Percentiles rank a stretch among this genome's conserved stretches.
Evolutionary conservation across 805 yeast species (phyloP).

Genomic region (Pichia nakasei): DNA sequence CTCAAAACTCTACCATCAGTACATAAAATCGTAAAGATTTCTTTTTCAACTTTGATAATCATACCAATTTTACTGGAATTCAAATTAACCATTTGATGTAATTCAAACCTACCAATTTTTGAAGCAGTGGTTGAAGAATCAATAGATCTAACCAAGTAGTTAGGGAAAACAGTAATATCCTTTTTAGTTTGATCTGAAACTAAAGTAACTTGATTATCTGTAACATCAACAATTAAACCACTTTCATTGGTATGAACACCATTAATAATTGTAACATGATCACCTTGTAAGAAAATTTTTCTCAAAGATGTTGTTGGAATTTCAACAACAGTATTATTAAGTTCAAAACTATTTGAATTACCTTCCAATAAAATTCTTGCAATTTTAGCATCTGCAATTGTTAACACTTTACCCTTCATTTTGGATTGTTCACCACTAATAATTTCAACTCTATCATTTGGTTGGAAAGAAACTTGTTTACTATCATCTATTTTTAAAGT

Average conservation of each 20-base stretch:
- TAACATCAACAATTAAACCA: slow-evolving; percentile 80
- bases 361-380: slow-evolving; percentile 43
- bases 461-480: slow-evolving; percentile 60
- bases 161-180: slow-evolving; percentile 88
- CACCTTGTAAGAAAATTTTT: slow-evolving; percentile 84
- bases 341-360: slow-evolving; percentile 43
- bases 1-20: slow-evolving; percentile 71
- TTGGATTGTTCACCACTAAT: slow-evolving; percentile 91
- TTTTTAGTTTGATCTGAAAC: slow-evolving; percentile 82
- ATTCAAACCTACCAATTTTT: slow-evolving; percentile 66
- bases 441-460: slow-evolving; percentile 91
- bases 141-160: slow-evolving; percentile 83
- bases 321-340: slow-evolving; percentile 53
- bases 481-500: slow-evolving; percentile 61
- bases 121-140: slow-evolving; percentile 67
- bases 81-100: slow-evolving; percentile 84
- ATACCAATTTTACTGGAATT: slow-evolving; percentile 84
- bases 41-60: slow-evolving; percentile 83
- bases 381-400: slow-evolving; percentile 50
- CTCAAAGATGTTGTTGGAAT: slow-evolving; percentile 76
- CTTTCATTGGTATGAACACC: slow-evolving; percentile 93
- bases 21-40: slow-evolving; percentile 67
- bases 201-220: slow-evolving; percentile 79
- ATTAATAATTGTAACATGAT: slow-evolving; percentile 84
- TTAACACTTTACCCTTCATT: slow-evolving; percentile 68